phyloP scores from a whole-genome alignment of 2,329 filamentous ascomycete species.

The Pseudofabraea citricarpa region DNA sequence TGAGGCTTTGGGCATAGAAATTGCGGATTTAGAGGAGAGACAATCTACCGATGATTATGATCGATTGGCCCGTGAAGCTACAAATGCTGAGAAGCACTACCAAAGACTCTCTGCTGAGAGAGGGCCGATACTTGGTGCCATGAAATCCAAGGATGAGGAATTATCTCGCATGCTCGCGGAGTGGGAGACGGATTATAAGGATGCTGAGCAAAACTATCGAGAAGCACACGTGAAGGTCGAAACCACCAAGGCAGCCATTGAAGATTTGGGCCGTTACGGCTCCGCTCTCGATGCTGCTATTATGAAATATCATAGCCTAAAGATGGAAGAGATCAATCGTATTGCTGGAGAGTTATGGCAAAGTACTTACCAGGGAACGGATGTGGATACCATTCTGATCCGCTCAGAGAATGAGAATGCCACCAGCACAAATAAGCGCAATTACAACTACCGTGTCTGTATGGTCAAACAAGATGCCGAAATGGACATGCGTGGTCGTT shows the following conservation, averaged over 20 bases:
- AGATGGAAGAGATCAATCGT: constrained; percentile 97
- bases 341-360: constrained; percentile 97
- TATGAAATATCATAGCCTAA: constrained; percentile 92
- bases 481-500: constrained; percentile 99
- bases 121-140: constrained; percentile 68
- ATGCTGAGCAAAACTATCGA: constrained; percentile 75
- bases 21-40: constrained; percentile 68
- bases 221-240: constrained; percentile 85
- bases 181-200: constrained; percentile 82
- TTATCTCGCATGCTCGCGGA: constrained; percentile 68
- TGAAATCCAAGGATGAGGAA: constrained; percentile 82
- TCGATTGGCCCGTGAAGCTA: constrained; percentile 66
- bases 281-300: constrained; percentile 90
- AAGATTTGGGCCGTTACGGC: constrained; percentile 79
- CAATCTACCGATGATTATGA: constrained; percentile 81
- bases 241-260: constrained; percentile 88
- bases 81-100: constrained; percentile 60
- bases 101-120: constrained; percentile 68
- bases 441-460: constrained; percentile 94
- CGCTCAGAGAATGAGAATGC: constrained; percentile 80
- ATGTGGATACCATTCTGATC: constrained; percentile 95
- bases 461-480: constrained; percentile 98
- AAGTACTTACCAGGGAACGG: constrained; percentile 92
- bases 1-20: constrained; percentile 62
- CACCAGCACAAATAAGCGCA: constrained; percentile 59